Conservation (phyloP, 164 flowering plant species). For the Warburgia ugandensis region DNA sequence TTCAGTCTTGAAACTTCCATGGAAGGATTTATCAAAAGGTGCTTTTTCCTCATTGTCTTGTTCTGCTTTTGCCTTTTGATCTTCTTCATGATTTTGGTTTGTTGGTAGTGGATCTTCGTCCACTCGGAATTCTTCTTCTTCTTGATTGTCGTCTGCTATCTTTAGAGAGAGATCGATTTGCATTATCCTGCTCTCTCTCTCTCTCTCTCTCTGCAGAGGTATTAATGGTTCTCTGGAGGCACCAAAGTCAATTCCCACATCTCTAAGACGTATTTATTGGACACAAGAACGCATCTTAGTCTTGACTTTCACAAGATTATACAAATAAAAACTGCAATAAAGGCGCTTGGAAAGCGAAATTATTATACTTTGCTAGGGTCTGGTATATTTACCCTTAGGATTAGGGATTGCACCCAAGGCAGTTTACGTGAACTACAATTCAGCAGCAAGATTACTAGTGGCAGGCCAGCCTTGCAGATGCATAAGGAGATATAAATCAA, state of each 20-base stretch:
- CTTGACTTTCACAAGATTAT: conserved; percentile 7
- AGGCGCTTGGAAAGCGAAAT: background rate
- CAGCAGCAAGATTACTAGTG: too few species aligned
- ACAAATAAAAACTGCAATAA: background rate
- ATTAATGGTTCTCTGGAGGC: conserved; percentile 11
- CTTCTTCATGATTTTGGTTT: too few species aligned
- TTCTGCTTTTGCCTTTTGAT: too few species aligned
- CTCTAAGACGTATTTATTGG: conserved; percentile 5
- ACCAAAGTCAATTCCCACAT: conserved; percentile 8
- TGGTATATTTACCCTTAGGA: too few species aligned
- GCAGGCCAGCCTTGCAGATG: too few species aligned
- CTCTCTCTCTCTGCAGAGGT: background rate
- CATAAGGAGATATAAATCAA: too few species aligned
- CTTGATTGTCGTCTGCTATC: background rate
- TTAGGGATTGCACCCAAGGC: too few species aligned
- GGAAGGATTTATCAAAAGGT: background rate
- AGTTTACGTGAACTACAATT: too few species aligned
- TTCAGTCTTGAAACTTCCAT: conserved; percentile 1
- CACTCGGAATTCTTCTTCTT: background rate
- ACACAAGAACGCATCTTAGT: conserved; percentile 7
- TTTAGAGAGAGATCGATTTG: conserved; percentile 9
- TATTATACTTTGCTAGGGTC: too few species aligned
- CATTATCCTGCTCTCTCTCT: background rate
- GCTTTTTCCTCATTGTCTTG: background rate
- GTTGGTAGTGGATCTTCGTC: background rate